Base-by-base conservation (phyloP, 163 green algal genomes). In the Chlamydomonas reinhardtii region DNA sequence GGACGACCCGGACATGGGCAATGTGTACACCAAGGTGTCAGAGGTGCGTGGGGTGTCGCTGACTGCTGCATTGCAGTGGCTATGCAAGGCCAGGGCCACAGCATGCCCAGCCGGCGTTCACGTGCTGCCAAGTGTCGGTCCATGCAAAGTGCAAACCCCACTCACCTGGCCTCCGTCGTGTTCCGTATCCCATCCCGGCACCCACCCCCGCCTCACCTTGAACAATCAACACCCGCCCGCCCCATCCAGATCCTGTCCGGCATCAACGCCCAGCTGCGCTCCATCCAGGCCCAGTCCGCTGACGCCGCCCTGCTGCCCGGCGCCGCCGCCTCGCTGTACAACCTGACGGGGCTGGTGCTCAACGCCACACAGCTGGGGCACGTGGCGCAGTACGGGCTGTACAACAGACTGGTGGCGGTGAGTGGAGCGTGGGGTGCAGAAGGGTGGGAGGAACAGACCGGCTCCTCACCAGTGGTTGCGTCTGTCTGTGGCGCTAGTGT, bases 271-370 rank as follows among this genome's bases (percentile, higher is more conserved):
- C 66, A 73, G 66, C 66, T 73, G 66, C 66, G 66, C 29, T 6
- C 31, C 17, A 31, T 73, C 17, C 66, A 84, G 52, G 37, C 65
- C 16, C 66, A 48, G 11, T 66, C 77, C 4, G 22, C 22, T 6
- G 61, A 64, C 8, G 76, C 74, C 17, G 74, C 54, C 11, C 34
- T 59, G 6, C 16, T 61, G 25, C 25, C 25, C 16, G 14, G n/a
- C 29, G 16, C 78, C 15, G 25, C 15, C 14, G 2, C 24, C 12
- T 31, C 32, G 19, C 6, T 5, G 15, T 32, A 32, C 79, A 85
- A 85, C 79, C 52, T 85, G 32, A 85, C 79, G 6, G 79, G 68
- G 2, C 79, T 85, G 79, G 16, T 85, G 79, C 11, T 72, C n/a
- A 85, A 74, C n/a, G 52, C 68, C 43, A 48, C 79, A 15, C 48